Evolutionary conservation across 2,329 filamentous ascomycete species (phyloP).

Genomic region (Camillea tinctor): DNA sequence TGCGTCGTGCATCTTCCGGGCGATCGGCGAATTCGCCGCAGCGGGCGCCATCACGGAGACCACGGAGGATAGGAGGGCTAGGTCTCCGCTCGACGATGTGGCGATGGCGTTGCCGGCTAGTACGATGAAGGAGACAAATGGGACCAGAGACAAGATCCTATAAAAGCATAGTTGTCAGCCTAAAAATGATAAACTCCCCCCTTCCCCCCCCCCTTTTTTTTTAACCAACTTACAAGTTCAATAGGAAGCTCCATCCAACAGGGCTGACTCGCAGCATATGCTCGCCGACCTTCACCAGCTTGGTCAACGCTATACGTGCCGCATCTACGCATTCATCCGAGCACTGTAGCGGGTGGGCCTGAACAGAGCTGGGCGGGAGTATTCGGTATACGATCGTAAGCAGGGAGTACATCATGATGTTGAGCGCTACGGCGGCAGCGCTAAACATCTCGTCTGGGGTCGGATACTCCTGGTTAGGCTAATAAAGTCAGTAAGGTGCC

Average conservation of each 20-base stretch:
- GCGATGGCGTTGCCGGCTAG: constrained; percentile 29
- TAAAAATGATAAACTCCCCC: neutral
- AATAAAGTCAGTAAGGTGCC: neutral
- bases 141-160: constrained; percentile 24
- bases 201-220: no score
- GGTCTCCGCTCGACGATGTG: constrained; percentile 21
- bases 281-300: constrained; percentile 18
- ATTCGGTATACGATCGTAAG: constrained; percentile 17
- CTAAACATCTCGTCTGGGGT: constrained; percentile 8
- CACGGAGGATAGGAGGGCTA: constrained; percentile 21
- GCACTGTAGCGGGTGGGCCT: constrained; percentile 25
- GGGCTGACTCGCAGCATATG: constrained; percentile 2
- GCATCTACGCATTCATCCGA: constrained; percentile 25
- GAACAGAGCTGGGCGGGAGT: constrained; percentile 7
- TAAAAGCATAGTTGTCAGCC: constrained; percentile 1
- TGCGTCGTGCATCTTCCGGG: constrained; percentile 24
- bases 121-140: constrained; percentile 27
- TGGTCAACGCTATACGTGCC: constrained; percentile 21
- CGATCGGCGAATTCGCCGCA: constrained; percentile 9
- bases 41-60: constrained; percentile 15
- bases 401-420: constrained; percentile 12
- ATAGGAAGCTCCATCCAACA: constrained; percentile 13
- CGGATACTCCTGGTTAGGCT: constrained; percentile 10
- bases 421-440: constrained; percentile 5
- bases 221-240: constrained; percentile 24